Evolutionary conservation across 1,284 basidiomycete species (phyloP), one percentile per base, ranked within the genome.

Genomic region (Meripilus lineatus): DNA sequence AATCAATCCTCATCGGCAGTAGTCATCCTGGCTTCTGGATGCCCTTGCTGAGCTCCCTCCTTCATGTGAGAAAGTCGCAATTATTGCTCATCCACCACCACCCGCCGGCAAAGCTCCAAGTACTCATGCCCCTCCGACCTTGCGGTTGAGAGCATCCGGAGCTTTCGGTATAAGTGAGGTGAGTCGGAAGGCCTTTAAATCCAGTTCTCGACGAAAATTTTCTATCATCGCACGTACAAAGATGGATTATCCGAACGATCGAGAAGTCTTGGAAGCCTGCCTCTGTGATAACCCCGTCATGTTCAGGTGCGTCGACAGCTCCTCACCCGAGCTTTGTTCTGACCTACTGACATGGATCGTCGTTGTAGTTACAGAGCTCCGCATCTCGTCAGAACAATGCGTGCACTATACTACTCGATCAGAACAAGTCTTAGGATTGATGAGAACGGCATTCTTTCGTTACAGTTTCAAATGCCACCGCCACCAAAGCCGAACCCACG

Each of bases 241-340:
- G 89, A 88, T 95, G 81, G 93, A 96, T 62, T 95, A 93, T 52
- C 89, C 90, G 1, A 91, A 92, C 55, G 92, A 94, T 57, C 73
- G 76, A 40, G 91, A 94, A 42, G 89, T 95, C 0, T 75, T 96
- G 33, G 91, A 95, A 63, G 79, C 81, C 0, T 92, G 93, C 57
- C 87, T 93, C 52, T 95, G 92, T 59, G 71, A 66, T 8, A 66
- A 71, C 30, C 64, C 67, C 5, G 74, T 91, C n/a, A 74, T 70
- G 20, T 90, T 88, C 61, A 91, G 81, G 91, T 91, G 50, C 32
- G 72, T 54, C 33, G 18, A 38, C 20, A 20, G 25, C 34, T 23
- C 15, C n/a, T 39, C 20, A 28, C 21, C n/a, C n/a, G n/a, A 30
- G 10, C 22, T 24, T 8, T 38, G 21, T 7, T 8, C 39, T 32